phyloP scores from a whole-genome alignment of 148 eudicot genomes.

The Persicaria tinctoria region DNA sequence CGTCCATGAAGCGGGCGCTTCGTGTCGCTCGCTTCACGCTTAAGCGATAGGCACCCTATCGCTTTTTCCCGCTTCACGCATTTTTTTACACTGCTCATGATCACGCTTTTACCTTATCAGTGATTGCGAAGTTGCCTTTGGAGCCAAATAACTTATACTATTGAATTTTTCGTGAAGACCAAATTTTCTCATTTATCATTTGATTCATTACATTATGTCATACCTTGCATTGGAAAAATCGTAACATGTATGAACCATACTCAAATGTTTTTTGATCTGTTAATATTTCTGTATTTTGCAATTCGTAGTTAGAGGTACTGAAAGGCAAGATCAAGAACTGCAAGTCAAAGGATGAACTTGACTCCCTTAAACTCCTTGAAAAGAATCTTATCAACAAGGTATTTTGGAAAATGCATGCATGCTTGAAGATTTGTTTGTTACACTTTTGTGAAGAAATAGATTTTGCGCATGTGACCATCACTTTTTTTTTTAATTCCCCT shows the following conservation, averaged over 20 bases:
- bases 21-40: too few relatives aligned
- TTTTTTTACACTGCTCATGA: too few relatives aligned
- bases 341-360: conserved; percentile 65
- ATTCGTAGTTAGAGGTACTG: conserved; percentile 57
- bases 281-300: neutral
- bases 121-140: neutral
- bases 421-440: neutral
- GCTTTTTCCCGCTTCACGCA: too few relatives aligned
- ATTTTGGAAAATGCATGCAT: conserved; percentile 9
- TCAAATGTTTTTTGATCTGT: neutral
- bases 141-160: neutral
- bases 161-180: neutral
- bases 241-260: neutral
- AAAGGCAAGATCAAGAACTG: conserved; percentile 58
- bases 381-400: conserved; percentile 90
- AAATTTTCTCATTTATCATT: neutral
- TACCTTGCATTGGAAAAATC: neutral
- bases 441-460: neutral
- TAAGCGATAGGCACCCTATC: too few relatives aligned
- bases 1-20: too few relatives aligned
- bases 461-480: neutral
- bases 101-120: neutral
- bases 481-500: neutral
- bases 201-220: neutral
- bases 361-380: conserved; percentile 65